Percentiles rank a stretch among this genome's conserved stretches.
These are phyloP conservation scores for Beauveria bassiana DNA, from an alignment of 2,329 filamentous ascomycete genomes.

Conservation along the genomic window DNA sequence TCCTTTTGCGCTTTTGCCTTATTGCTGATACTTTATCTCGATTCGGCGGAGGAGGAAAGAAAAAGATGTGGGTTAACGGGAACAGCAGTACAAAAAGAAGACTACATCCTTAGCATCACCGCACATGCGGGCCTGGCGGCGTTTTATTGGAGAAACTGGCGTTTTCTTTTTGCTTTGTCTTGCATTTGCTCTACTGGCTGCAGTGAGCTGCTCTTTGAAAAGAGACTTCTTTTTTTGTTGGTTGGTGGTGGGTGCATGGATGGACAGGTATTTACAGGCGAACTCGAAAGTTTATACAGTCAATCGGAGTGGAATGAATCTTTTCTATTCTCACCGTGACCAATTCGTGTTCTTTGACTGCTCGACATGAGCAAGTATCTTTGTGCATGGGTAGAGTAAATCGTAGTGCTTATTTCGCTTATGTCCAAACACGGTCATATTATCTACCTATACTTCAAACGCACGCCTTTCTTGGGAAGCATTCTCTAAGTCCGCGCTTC, in stretches of 20 bases:
- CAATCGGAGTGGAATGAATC: conserved; percentile 8
- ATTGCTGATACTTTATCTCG: not conserved
- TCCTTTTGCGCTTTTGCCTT: not conserved
- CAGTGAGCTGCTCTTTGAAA: not conserved
- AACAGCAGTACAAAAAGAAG: conserved; percentile 1
- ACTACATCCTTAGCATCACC: conserved; percentile 8
- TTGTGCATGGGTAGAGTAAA: not conserved
- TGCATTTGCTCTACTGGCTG: conserved; percentile 7
- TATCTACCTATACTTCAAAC: no score
- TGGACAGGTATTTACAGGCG: not conserved
- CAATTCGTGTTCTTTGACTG: not conserved
- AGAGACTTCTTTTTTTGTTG: not conserved
- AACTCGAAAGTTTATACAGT: conserved; percentile 6
- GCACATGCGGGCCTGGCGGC: conserved; percentile 9
- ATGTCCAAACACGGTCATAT: not conserved
- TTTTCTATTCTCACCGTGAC: not conserved
- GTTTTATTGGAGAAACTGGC: conserved; percentile 7
- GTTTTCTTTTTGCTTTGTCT: conserved; percentile 11
- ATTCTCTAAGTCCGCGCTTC: no score
- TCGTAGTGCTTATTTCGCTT: no score
- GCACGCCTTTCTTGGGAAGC: no score
- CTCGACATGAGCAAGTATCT: not conserved
- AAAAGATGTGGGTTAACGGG: not conserved
- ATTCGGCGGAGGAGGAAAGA: not conserved
- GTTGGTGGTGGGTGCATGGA: conserved; percentile 4